Evolutionary conservation across 2,329 filamentous ascomycete genomes (phyloP).

Genomic region (Colletotrichum godetiae): DNA sequence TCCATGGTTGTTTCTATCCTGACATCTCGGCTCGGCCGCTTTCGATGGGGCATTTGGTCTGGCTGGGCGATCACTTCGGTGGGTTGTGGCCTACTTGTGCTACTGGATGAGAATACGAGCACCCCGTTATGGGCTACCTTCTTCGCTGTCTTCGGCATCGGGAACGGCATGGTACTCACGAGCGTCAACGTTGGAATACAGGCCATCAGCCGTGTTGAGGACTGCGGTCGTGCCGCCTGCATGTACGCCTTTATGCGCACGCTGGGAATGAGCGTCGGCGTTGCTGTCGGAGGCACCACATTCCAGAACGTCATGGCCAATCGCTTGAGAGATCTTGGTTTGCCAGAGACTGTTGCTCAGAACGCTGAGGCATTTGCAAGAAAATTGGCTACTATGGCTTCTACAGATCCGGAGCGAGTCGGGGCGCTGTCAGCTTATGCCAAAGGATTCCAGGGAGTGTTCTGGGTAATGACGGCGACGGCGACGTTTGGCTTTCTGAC

Average conservation of each 20-base stretch:
- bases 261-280: conserved; percentile 56
- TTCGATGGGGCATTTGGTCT: not conserved
- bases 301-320: conserved; percentile 47
- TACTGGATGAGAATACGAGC: not conserved
- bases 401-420: not conserved
- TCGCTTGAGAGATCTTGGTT: not conserved
- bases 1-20: not conserved
- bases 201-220: conserved; percentile 45
- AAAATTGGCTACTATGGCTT: not conserved
- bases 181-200: conserved; percentile 46
- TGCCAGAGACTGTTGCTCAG: not conserved
- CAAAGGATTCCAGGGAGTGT: too few species aligned
- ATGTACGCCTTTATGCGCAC: conserved; percentile 52
- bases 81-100: not conserved
- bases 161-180: conserved; percentile 31
- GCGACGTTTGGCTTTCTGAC: too few species aligned
- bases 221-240: conserved; percentile 46
- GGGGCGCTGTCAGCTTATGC: too few species aligned
- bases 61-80: conserved; percentile 3
- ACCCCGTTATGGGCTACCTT: not conserved
- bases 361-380: not conserved
- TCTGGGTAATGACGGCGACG: too few species aligned
- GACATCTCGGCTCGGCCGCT: not conserved
- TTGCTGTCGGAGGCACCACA: conserved; percentile 51
- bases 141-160: not conserved